Evolutionary conservation across 108 stramenopile species (phyloP).

Genomic region (Pseudonitzschia pungens): DNA sequence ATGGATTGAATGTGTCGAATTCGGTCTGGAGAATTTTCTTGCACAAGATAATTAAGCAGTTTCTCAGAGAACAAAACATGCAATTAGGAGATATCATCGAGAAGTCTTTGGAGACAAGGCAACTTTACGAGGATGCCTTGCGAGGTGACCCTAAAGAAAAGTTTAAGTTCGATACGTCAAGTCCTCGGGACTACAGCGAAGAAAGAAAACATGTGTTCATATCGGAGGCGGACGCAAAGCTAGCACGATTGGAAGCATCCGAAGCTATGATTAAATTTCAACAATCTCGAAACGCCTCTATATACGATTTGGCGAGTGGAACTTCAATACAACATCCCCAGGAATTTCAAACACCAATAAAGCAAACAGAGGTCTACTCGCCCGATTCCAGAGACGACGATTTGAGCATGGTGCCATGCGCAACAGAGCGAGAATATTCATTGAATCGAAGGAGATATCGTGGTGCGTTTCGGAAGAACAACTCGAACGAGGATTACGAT

Average conservation of each 20-base stretch:
- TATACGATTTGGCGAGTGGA: neutral
- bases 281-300: slow-evolving; percentile 2
- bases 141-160: slow-evolving; percentile 11
- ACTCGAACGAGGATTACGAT: no score
- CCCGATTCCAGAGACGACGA: slow-evolving; percentile 22
- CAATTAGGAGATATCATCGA: slow-evolving; percentile 29
- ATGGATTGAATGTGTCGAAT: slow-evolving; percentile 23
- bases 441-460: neutral
- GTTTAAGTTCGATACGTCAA: neutral
- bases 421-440: neutral
- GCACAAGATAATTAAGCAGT: slow-evolving; percentile 38
- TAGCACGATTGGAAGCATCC: slow-evolving; percentile 23
- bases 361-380: neutral
- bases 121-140: slow-evolving; percentile 29
- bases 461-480: no score
- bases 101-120: slow-evolving; percentile 28
- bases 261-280: slow-evolving; percentile 25
- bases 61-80: slow-evolving; percentile 33
- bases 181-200: slow-evolving; percentile 28
- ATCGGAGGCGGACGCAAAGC: slow-evolving; percentile 28
- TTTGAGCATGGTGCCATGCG: slow-evolving; percentile 25
- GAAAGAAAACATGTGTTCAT: slow-evolving; percentile 31
- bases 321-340: slow-evolving; percentile 14
- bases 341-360: neutral
- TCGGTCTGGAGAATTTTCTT: slow-evolving; percentile 42